phyloP scores from a whole-genome alignment of 805 yeast genomes.

The Ogataea trehaloabstinens region DNA sequence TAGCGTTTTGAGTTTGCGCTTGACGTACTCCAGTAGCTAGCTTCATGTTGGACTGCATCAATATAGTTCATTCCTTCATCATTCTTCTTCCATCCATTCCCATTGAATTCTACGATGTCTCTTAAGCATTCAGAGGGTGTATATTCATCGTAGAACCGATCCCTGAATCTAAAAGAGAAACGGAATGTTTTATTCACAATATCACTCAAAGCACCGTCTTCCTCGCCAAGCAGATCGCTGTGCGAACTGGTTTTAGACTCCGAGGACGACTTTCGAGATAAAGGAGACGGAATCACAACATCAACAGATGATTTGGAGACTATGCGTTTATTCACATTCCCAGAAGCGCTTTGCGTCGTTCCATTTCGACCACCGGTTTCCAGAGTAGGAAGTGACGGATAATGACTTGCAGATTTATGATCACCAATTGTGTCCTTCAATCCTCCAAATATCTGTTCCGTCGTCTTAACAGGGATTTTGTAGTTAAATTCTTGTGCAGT shows the following conservation, averaged over 20 bases:
- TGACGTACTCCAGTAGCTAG: constrained; percentile 6
- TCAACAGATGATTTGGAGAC: not conserved
- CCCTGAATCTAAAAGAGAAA: constrained; percentile 31
- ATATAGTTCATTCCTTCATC: constrained; percentile 42
- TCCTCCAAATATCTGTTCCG: constrained; percentile 24
- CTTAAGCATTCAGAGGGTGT: constrained; percentile 70
- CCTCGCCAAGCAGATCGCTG: constrained; percentile 1
- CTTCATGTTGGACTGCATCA: constrained; percentile 32
- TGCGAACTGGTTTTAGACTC: not conserved
- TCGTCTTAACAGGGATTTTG: constrained; percentile 19
- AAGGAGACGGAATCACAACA: not conserved
- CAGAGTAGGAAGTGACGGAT: not conserved
- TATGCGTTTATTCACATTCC: not conserved
- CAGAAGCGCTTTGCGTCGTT: not conserved
- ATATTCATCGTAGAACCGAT: constrained; percentile 38
- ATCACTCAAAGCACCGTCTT: constrained; percentile 13
- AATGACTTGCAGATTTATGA: not conserved
- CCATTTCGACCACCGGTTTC: not conserved
- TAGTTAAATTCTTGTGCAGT: constrained; percentile 13
- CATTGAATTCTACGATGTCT: constrained; percentile 66
- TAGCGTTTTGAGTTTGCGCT: not conserved
- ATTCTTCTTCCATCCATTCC: constrained; percentile 62
- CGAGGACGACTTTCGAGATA: not conserved
- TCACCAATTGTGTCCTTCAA: constrained; percentile 21
- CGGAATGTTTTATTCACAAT: constrained; percentile 30